phyloP scores from a whole-genome alignment of 2,329 filamentous ascomycete species.

The Colletotrichum musicola region DNA sequence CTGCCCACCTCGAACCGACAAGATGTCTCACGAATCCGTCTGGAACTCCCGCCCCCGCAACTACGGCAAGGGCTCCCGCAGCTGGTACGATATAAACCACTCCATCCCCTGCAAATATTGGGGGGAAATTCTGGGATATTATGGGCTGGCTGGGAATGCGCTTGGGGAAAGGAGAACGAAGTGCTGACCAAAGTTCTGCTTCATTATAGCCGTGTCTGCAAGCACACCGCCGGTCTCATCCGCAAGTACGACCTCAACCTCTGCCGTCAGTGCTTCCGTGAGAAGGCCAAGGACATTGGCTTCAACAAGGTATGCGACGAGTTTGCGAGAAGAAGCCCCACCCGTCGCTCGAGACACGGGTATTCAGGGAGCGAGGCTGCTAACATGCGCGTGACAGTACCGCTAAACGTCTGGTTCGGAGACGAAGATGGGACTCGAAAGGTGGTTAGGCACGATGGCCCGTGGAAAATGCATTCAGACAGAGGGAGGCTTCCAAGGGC shows the following conservation, averaged over 20 bases:
- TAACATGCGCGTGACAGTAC: conserved; percentile 47
- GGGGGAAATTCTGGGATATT: not conserved
- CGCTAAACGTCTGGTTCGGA: conserved; percentile 49
- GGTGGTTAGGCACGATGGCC: conserved; percentile 45
- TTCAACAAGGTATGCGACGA: conserved; percentile 73
- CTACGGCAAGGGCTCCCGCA: conserved; percentile 96
- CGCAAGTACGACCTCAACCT: conserved; percentile 99
- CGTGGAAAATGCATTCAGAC: conserved; percentile 54
- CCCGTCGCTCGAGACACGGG: not conserved
- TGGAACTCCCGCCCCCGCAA: conserved; percentile 98
- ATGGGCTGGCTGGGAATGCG: not conserved
- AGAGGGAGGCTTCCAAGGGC: conserved; percentile 57
- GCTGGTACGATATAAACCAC: conserved; percentile 78
- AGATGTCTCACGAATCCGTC: conserved; percentile 88
- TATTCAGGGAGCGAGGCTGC: conserved; percentile 37
- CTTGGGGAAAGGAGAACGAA: conserved; percentile 19
- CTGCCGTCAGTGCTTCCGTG: conserved; percentile 84
- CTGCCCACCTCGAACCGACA: conserved; percentile 54
- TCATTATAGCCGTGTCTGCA: conserved; percentile 73
- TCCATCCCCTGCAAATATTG: not conserved
- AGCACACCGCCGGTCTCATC: conserved; percentile 98
- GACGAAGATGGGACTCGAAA: conserved; percentile 34
- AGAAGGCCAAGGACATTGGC: conserved; percentile 79
- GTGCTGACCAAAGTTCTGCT: conserved; percentile 47
- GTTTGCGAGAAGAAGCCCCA: conserved; percentile 7